Base-by-base conservation (phyloP, 2,329 filamentous ascomycete genomes). In the Clarireedia sp. region DNA sequence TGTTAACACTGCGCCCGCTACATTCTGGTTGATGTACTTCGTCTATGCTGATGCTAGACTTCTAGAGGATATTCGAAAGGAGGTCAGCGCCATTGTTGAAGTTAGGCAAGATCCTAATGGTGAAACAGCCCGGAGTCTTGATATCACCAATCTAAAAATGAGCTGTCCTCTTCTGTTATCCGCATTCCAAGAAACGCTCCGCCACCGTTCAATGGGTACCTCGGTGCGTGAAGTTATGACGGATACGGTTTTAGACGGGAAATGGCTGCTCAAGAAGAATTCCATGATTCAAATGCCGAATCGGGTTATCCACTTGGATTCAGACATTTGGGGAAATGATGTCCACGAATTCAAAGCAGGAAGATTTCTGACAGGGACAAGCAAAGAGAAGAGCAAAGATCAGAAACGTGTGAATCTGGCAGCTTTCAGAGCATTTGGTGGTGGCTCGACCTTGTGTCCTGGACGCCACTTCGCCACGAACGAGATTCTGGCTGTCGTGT, bases 161-260 rank as follows among this genome's bases (percentile, higher is more conserved):
- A 62, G 53, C 3, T 75, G 72, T 57, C 70, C 72, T 1, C 64
- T 73, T 0, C 58, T 77, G 3, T 57, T 70, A 2, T 74, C 73
- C 5, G 67, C 68, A 3, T 70, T 72, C 40, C 69, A 75, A 53
- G 74, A 77, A 58, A 69, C 36, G 1, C 48, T 69, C 2, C 71
- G 74, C 2, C 65, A 67, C 48, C 64, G 68, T 38, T 69, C 68
- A 17, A 71, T 71, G 40, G 71, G 71, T 3, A 68, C 69, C 24
- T 72, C 70, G 3, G 48, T 66, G 46, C 68, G 72, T n/a, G 57
- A 69, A 43, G 70, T 73, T 2, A 64, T 67, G 41, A 57, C 71
- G 19, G 71, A 74, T 48, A 68, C 65, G 1, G 51, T 67, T 1
- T 62, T 74, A 1, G 62, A 67, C 10, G 57, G 64, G 9, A 56